Conservation (phyloP, 106 monocot genomes). For the Agapanthus africanus region DNA sequence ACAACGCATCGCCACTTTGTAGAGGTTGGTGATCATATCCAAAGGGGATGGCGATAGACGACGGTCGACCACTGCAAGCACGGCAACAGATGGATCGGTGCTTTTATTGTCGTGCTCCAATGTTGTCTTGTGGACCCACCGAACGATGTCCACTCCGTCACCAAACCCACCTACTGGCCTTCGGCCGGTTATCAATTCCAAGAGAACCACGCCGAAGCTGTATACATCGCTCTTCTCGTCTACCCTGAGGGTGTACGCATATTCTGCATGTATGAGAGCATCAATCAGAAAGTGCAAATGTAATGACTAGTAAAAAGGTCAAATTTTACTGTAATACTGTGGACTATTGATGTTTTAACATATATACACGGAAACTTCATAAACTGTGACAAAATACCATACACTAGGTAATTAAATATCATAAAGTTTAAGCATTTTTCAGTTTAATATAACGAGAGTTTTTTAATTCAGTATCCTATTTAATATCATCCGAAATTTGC, state of each 20-base stretch:
- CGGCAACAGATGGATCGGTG: slow-evolving; percentile 12
- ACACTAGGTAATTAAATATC: too few species aligned
- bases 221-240: slow-evolving; percentile 99
- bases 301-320: too few species aligned
- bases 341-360: too few species aligned
- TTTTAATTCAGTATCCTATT: too few species aligned
- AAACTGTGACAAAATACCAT: too few species aligned
- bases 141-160: slow-evolving; percentile 85
- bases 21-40: slow-evolving; percentile 45
- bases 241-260: slow-evolving; percentile 91
- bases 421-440: too few species aligned
- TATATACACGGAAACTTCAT: background rate
- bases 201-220: slow-evolving; percentile 97
- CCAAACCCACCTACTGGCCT: slow-evolving; percentile 88
- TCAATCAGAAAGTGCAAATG: background rate
- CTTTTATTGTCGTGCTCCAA: slow-evolving; percentile 17
- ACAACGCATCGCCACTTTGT: slow-evolving; percentile 77
- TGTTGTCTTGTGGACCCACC: slow-evolving; percentile 69
- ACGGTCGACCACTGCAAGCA: slow-evolving; percentile 53
- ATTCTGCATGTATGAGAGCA: slow-evolving; percentile 37
- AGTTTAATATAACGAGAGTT: too few species aligned
- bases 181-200: slow-evolving; percentile 81
- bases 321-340: too few species aligned
- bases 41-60: slow-evolving; percentile 31
- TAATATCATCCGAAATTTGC: too few species aligned